Base-by-base conservation (phyloP, 495 filamentous ascomycete species). In the Entonaema liquescens region DNA sequence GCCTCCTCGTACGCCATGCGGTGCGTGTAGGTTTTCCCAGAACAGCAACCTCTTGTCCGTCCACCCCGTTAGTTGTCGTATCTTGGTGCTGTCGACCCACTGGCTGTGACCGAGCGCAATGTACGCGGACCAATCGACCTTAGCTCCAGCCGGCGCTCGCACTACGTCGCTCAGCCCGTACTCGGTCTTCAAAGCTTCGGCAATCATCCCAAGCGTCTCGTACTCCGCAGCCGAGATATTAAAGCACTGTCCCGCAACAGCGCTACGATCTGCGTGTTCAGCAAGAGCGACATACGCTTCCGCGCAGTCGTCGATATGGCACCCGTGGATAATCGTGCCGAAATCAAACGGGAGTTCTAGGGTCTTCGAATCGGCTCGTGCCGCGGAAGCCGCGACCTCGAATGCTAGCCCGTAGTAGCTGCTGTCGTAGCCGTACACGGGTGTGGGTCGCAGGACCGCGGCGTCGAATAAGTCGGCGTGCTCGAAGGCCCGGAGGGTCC, bases 221-320 rank as follows among this genome's bases (percentile, higher is more conserved):
- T 82, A 84, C 12, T 71, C 55, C 2, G 50, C 52, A 3, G 56
- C 76, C 0, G 81, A 83, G 38, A 83, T 77, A 59, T 83, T 84
- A 60, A 81, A 84, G 21, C 73, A 76, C 53, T 80, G 56, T 0
- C 78, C 78, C n/a, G 65, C 71, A 4, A 82, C 72, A 0, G 61
- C 57, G 0, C 25, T 47, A 35, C 79, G 65, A 23, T 57, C 56
- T 12, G 71, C 61, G 26, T 78, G 71, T 15, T 65, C 63, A 0
- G 80, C 82, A 1, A 84, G 70, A 5, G 78, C 72, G 6, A 83
- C 67, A 56, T 84, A 84, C 0, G 79, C 81, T 19, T 82, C 79
- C 9, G 71, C 82, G 52, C 80, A 83, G 68, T 84, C 82, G 64
- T 84, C 82, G 28, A 84, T 66, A 44, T 83, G 82, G 31, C 74